Evolutionary conservation across 805 yeast species (phyloP).

Genomic region (Wickerhamomyces silvicola): DNA sequence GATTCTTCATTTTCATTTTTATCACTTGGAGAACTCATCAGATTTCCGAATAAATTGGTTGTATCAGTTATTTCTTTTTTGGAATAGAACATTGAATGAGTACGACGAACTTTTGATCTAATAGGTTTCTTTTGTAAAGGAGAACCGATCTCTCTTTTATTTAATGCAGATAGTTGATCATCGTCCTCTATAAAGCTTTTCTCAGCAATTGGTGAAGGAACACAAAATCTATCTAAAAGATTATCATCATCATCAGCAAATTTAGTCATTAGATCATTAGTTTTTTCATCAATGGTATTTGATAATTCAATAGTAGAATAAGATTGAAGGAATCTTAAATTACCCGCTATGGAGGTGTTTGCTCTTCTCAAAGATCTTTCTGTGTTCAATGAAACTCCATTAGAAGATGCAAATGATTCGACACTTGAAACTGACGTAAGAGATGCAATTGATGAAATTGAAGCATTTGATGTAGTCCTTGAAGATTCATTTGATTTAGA

Average conservation of each 20-base stretch:
- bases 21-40: conserved; percentile 17
- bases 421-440: conserved; percentile 18
- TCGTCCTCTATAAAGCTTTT: conserved; percentile 8
- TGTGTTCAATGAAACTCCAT: conserved; percentile 4
- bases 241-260: conserved; percentile 7
- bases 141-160: conserved; percentile 30
- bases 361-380: conserved; percentile 18
- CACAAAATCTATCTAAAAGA: conserved; percentile 18
- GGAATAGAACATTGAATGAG: conserved; percentile 65
- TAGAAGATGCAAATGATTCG: conserved; percentile 9
- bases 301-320: conserved; percentile 14
- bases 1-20: conserved; percentile 9
- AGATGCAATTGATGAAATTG: conserved; percentile 18
- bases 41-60: conserved; percentile 25
- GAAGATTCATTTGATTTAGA: conserved; percentile 4
- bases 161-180: conserved; percentile 7
- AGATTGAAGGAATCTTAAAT: conserved; percentile 12
- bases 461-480: conserved; percentile 18
- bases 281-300: conserved; percentile 5
- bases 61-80: conserved; percentile 38
- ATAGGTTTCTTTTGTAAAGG: conserved; percentile 30
- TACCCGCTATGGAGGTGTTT: conserved; percentile 11
- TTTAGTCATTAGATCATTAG: conserved; percentile 2
- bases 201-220: conserved; percentile 22
- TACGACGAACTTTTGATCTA: conserved; percentile 44